Conservation (phyloP, 2,329 filamentous ascomycete genomes). For the Botrytis porri region DNA sequence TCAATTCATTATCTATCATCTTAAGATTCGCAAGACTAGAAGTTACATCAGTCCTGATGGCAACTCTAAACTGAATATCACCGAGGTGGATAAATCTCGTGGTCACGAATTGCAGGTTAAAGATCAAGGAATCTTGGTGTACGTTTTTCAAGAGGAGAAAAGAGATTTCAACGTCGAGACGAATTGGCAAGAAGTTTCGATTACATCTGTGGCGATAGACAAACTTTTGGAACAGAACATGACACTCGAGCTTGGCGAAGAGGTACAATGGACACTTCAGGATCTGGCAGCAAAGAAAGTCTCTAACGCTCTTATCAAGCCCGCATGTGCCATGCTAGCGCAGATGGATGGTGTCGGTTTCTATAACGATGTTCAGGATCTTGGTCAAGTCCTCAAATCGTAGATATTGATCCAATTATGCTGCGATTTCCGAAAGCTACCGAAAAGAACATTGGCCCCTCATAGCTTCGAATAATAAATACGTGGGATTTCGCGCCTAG, state of each 20-base stretch:
- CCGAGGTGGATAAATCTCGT: slow-evolving; percentile 20
- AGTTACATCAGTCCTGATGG: slow-evolving; percentile 19
- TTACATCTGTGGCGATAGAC: slow-evolving; percentile 24
- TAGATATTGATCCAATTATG: background rate
- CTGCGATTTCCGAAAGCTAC: background rate
- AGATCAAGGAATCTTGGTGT: slow-evolving; percentile 12
- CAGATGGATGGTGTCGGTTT: slow-evolving; percentile 32
- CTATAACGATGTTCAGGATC: slow-evolving; percentile 26
- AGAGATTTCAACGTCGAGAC: background rate
- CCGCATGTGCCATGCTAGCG: slow-evolving; percentile 28
- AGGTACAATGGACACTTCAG: slow-evolving; percentile 24
- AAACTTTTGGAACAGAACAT: slow-evolving; percentile 25
- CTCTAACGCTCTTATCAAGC: slow-evolving; percentile 20
- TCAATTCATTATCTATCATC: background rate
- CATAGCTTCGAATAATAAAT: background rate
- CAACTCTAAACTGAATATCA: slow-evolving; percentile 22
- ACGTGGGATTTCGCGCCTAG: background rate
- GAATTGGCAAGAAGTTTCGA: slow-evolving; percentile 29
- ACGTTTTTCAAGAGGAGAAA: slow-evolving; percentile 13
- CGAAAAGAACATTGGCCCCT: background rate
- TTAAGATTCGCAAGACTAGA: slow-evolving; percentile 20
- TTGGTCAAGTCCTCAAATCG: slow-evolving; percentile 14
- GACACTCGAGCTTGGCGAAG: slow-evolving; percentile 28
- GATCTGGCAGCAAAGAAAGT: slow-evolving; percentile 15
- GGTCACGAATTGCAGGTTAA: slow-evolving; percentile 8